Percentiles rank a stretch among this genome's conserved stretches.
These are phyloP conservation scores for Cenchrus americanus DNA, from an alignment of 176 grass and related monocot genomes.

Conservation along the genomic window DNA sequence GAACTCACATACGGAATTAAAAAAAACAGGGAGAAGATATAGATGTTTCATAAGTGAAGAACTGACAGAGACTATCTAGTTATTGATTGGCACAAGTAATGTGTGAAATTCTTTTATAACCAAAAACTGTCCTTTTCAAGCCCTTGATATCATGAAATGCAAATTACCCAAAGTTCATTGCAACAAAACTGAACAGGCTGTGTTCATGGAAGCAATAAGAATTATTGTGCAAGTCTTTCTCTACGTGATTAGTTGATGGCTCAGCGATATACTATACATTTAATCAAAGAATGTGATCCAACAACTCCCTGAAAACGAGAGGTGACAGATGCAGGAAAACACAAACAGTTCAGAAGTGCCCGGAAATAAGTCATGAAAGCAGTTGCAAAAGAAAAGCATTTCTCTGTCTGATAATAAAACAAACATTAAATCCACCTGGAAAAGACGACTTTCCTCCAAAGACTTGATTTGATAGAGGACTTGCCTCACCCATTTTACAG, in stretches of 20 bases:
- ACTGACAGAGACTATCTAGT: neutral
- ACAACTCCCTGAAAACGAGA: conserved; percentile 44
- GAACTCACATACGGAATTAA: neutral
- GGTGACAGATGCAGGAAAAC: conserved; percentile 30
- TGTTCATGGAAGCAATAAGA: neutral
- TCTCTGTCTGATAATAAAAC: conserved; percentile 8
- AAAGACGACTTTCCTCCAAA: neutral
- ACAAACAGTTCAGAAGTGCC: conserved; percentile 27
- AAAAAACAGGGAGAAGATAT: neutral
- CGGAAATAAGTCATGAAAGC: neutral
- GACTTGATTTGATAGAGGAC: conserved; percentile 11
- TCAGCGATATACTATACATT: neutral
- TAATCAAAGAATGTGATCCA: conserved; percentile 22
- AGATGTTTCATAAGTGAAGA: neutral
- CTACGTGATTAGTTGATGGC: neutral
- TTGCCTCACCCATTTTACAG: neutral
- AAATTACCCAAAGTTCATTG: conserved; percentile 5
- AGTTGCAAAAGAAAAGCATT: neutral
- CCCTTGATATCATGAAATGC: neutral
- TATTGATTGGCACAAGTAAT: neutral
- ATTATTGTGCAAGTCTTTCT: conserved; percentile 24
- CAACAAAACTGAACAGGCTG: neutral
- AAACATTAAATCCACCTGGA: neutral
- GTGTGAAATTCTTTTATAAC: neutral
- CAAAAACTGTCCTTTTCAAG: conserved; percentile 28